phyloP scores from a whole-genome alignment of 139 green algal genomes.

The Picochlorum sp. region DNA sequence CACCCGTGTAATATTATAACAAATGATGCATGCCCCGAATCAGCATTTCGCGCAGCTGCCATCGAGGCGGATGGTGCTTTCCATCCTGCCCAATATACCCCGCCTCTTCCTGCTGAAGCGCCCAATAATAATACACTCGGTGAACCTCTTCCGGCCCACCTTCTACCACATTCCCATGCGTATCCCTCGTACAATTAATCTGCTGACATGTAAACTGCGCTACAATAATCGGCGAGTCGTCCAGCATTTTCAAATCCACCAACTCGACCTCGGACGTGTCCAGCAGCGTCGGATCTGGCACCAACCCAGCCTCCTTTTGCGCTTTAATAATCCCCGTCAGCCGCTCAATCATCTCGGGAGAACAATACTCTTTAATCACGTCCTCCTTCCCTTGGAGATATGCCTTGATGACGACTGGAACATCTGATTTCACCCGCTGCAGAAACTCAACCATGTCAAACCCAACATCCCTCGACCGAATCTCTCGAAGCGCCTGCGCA shows the following conservation, averaged over 20 bases:
- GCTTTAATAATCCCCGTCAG: constrained; percentile 63
- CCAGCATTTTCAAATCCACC: constrained; percentile 70
- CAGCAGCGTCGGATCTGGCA: constrained; percentile 83
- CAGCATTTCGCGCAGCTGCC: constrained; percentile 84
- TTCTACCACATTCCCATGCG: constrained; percentile 87
- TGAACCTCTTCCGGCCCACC: constrained; percentile 69
- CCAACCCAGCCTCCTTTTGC: constrained; percentile 24
- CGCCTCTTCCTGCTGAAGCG: constrained; percentile 56
- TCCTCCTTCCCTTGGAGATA: constrained; percentile 54
- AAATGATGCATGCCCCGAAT: constrained; percentile 55
- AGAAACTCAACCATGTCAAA: constrained; percentile 88
- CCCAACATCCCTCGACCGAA: constrained; percentile 59
- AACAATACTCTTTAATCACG: constrained; percentile 61
- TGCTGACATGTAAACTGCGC: constrained; percentile 71
- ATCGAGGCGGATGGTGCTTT: constrained; percentile 64
- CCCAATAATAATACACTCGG: constrained; percentile 28
- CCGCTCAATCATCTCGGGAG: constrained; percentile 76
- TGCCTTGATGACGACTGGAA: constrained; percentile 46
- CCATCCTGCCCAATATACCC: constrained; percentile 62
- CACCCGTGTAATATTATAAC: constrained; percentile 17
- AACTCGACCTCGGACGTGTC: constrained; percentile 83
- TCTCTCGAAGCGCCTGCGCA: constrained; percentile 69
- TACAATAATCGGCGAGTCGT: constrained; percentile 81
- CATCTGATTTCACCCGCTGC: constrained; percentile 41
- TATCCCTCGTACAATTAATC: constrained; percentile 81